Conservation (phyloP, 2,329 filamentous ascomycete species). For the Pseudocercospora macadamiae region DNA sequence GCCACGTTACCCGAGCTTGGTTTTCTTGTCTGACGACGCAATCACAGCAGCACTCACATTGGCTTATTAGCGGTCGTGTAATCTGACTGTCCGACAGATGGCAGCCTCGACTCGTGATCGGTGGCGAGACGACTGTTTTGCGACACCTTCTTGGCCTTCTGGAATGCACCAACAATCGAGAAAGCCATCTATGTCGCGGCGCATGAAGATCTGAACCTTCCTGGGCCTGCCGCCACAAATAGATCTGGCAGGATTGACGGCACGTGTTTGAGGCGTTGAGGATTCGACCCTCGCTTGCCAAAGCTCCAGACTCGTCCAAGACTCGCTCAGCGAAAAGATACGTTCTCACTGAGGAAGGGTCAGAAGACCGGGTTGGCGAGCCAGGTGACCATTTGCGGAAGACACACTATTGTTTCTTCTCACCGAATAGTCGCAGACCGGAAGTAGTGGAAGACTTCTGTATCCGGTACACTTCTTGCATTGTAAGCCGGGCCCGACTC, state of each 20-base stretch:
- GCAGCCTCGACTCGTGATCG: not conserved
- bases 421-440: not conserved
- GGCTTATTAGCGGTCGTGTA: constrained; percentile 7
- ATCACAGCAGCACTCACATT: constrained; percentile 6
- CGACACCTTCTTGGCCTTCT: not conserved
- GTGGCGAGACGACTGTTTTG: not conserved
- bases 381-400: not conserved
- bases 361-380: not conserved
- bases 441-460: not conserved
- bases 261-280: not conserved
- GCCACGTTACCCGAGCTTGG: not conserved
- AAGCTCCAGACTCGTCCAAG: constrained; percentile 3
- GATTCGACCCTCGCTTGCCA: not conserved
- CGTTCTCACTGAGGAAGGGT: not conserved
- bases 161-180: not conserved
- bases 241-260: constrained; percentile 4
- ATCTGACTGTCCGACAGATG: not conserved
- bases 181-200: not conserved
- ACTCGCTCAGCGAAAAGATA: constrained; percentile 7
- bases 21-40: not conserved
- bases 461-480: not conserved
- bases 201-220: constrained; percentile 3
- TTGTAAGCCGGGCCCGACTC: not conserved
- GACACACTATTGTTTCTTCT: not conserved
- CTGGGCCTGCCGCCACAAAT: constrained; percentile 1